Percentiles rank a stretch among this genome's conserved stretches.
Conservation (phyloP, 2,329 filamentous ascomycete species). For the Escovopsis sp. region DNA sequence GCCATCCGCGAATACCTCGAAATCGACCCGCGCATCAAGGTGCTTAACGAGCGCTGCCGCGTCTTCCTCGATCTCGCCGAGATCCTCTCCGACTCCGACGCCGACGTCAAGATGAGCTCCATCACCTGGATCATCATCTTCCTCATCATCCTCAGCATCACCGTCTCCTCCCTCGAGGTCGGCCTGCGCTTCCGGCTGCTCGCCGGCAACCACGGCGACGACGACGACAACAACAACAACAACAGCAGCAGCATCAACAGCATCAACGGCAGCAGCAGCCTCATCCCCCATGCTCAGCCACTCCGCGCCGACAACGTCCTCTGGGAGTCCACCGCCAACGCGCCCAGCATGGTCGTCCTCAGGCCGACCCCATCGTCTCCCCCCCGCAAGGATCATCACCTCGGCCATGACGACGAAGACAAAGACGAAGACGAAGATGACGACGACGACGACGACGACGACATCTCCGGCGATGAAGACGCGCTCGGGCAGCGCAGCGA, state of each 20-base stretch:
- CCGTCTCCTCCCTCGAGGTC: conserved; percentile 83
- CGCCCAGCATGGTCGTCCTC: conserved; percentile 7
- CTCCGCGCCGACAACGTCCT: conserved; percentile 5
- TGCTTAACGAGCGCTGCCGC: conserved; percentile 89
- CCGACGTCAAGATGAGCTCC: conserved; percentile 84
- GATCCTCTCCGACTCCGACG: conserved; percentile 82
- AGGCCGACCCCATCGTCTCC: conserved; percentile 5
- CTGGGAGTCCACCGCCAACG: conserved; percentile 6
- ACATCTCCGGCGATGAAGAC: no score
- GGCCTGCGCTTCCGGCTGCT: conserved; percentile 71
- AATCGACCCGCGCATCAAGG: conserved; percentile 88
- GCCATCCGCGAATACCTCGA: conserved; percentile 95
- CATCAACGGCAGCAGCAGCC: conserved; percentile 6
- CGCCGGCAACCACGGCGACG: conserved; percentile 12
- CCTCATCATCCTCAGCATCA: conserved; percentile 77
- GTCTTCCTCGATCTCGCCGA: conserved; percentile 95
- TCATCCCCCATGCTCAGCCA: no score
- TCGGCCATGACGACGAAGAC: background rate
- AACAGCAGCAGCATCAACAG: conserved; percentile 2
- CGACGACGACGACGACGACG: no score
- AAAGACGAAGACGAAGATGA: background rate
- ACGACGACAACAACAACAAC: conserved; percentile 4
- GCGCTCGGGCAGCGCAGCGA: conserved; percentile 9
- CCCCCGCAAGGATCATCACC: background rate
- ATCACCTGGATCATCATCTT: conserved; percentile 99